A percentile compares a stretch with the other conserved stretches of the same genome.
Conservation (phyloP, 2,329 filamentous ascomycete species). For the Monascus ruber region DNA sequence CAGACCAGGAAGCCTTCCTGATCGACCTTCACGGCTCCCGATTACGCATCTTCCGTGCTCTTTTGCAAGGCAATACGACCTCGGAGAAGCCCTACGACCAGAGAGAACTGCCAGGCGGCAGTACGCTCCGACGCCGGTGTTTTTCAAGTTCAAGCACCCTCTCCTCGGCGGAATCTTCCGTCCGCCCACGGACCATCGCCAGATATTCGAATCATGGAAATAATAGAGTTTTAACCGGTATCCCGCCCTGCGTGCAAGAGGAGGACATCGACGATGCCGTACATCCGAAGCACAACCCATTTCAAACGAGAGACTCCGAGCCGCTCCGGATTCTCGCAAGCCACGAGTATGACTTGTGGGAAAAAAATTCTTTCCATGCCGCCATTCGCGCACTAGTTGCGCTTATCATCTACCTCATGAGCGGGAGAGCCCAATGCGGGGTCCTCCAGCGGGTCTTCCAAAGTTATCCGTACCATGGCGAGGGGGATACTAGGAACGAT, state of each 20-base stretch:
- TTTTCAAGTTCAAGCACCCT: too few species aligned
- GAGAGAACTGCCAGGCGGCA: constrained; percentile 3
- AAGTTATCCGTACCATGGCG: constrained; percentile 6
- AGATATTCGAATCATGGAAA: too few species aligned
- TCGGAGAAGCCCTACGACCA: constrained; percentile 14
- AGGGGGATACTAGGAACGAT: too few species aligned
- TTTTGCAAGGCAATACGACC: constrained; percentile 17
- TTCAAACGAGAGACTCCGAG: too few species aligned
- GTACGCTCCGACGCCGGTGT: too few species aligned
- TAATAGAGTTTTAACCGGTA: too few species aligned
- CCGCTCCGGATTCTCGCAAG: constrained; percentile 12
- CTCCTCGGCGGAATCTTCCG: too few species aligned
- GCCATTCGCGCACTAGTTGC: constrained; percentile 11
- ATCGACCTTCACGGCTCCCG: constrained; percentile 17
- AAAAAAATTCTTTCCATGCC: constrained; percentile 8
- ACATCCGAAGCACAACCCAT: too few species aligned
- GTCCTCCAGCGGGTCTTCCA: constrained; percentile 12
- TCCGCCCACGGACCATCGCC: too few species aligned
- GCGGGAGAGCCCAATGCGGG: constrained; percentile 14
- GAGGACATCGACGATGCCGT: too few species aligned
- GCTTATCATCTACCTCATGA: constrained; percentile 16
- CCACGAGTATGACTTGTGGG: constrained; percentile 18
- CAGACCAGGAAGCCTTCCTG: constrained; percentile 19
- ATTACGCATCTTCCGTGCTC: constrained; percentile 16
- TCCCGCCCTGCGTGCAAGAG: too few species aligned